A percentile compares a stretch with the other conserved stretches of the same genome.
Evolutionary conservation across 2,329 filamentous ascomycete genomes (phyloP).

Genomic region (Alternaria dauci): DNA sequence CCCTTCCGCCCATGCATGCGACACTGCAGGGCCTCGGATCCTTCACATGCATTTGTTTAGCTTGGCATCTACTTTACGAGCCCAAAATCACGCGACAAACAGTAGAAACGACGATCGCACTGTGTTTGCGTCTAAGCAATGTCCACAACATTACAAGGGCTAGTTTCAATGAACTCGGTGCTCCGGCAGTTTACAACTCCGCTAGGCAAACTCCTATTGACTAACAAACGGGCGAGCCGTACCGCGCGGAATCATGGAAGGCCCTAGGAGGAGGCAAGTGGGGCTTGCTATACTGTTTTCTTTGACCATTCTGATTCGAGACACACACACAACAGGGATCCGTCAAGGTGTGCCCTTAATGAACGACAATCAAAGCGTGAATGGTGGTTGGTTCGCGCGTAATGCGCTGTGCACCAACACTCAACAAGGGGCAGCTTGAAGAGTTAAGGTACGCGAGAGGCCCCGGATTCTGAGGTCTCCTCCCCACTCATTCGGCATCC

Average conservation of each 20-base stretch:
- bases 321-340: background rate
- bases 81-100: background rate
- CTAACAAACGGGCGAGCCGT: background rate
- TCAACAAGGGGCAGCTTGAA: background rate
- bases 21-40: background rate
- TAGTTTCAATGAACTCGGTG: background rate
- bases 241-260: background rate
- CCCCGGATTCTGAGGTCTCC: background rate
- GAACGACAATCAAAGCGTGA: background rate
- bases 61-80: background rate
- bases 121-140: background rate
- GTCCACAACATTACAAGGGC: background rate
- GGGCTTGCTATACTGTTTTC: background rate
- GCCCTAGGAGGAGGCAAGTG: background rate
- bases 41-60: background rate
- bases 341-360: background rate
- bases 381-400: background rate
- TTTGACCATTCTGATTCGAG: background rate
- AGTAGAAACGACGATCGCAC: background rate
- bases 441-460: background rate
- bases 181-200: background rate
- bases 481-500: background rate
- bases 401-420: background rate
- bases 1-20: background rate
- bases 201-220: background rate